phyloP scores from a whole-genome alignment of 345 rosid genomes.

The Kandelia obovata region DNA sequence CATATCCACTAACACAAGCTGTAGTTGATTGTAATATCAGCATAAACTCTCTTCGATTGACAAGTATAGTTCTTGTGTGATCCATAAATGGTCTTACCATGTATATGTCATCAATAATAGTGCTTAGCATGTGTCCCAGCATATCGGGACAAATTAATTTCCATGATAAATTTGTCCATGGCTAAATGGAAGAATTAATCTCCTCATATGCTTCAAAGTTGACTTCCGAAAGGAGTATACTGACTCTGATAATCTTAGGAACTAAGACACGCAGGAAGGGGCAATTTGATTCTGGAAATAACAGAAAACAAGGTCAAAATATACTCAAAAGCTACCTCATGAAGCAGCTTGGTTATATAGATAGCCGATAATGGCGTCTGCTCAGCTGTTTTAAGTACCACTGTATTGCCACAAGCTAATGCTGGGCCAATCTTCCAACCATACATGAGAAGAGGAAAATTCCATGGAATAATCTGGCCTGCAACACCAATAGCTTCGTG shows the following conservation, averaged over 20 bases:
- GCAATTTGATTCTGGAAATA: neutral
- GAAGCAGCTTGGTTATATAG: constrained; percentile 52
- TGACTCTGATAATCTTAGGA: neutral
- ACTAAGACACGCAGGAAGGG: neutral
- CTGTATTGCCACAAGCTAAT: constrained; percentile 83
- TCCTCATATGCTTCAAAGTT: no score
- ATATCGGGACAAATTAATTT: no score
- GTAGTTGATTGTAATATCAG: no score
- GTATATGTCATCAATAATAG: no score
- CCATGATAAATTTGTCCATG: no score
- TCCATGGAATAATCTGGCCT: constrained; percentile 97
- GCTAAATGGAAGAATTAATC: no score
- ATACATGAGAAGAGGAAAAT: constrained; percentile 87
- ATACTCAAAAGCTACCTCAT: constrained; percentile 51
- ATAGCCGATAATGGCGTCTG: constrained; percentile 88
- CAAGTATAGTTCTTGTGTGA: no score
- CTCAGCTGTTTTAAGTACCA: constrained; percentile 87
- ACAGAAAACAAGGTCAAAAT: neutral
- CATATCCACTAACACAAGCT: no score
- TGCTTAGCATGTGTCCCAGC: no score
- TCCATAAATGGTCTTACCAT: no score
- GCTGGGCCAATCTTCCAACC: constrained; percentile 96
- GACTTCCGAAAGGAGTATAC: neutral
- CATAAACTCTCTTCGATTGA: no score
- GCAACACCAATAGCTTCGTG: constrained; percentile 96